Percentiles rank a stretch among this genome's conserved stretches.
These are phyloP conservation scores for Ammopiptanthus mongolicus DNA, from an alignment of 306 rosid species.

Conservation along the genomic window DNA sequence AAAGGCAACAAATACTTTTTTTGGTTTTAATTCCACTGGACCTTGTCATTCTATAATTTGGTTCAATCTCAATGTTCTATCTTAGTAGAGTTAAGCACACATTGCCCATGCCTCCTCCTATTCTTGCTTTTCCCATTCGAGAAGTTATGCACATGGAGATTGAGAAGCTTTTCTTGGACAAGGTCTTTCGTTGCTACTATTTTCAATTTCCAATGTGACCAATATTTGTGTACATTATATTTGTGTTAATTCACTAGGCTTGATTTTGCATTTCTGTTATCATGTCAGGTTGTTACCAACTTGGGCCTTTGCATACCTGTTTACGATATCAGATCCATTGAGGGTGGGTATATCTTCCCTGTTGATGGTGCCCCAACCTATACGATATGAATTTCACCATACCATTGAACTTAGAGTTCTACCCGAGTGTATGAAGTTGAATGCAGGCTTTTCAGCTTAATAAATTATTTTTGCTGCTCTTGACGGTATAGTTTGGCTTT, in stretches of 20 bases:
- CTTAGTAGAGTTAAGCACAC: conserved; percentile 73
- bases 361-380: conserved; percentile 76
- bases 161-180: conserved; percentile 75
- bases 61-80: too few species aligned
- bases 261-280: conserved; percentile 19
- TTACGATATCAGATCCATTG: conserved; percentile 63
- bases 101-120: conserved; percentile 58
- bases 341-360: conserved; percentile 68
- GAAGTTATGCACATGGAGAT: conserved; percentile 68
- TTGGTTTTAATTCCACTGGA: too few species aligned
- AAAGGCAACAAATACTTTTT: too few species aligned
- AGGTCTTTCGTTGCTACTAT: conserved; percentile 47
- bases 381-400: conserved; percentile 37
- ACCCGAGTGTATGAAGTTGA: too few species aligned
- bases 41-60: too few species aligned
- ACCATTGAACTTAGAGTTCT: not conserved
- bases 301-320: conserved; percentile 78
- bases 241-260: conserved; percentile 3
- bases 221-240: not conserved
- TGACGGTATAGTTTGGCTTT: conserved; percentile 3
- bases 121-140: conserved; percentile 48
- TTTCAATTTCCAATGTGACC: not conserved
- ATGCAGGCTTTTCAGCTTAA: not conserved
- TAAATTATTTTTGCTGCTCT: not conserved
- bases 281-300: conserved; percentile 60